These are phyloP conservation scores for Coix lacrymajobi DNA, from an alignment of 176 grass and related monocot genomes.

Conservation along the genomic window DNA sequence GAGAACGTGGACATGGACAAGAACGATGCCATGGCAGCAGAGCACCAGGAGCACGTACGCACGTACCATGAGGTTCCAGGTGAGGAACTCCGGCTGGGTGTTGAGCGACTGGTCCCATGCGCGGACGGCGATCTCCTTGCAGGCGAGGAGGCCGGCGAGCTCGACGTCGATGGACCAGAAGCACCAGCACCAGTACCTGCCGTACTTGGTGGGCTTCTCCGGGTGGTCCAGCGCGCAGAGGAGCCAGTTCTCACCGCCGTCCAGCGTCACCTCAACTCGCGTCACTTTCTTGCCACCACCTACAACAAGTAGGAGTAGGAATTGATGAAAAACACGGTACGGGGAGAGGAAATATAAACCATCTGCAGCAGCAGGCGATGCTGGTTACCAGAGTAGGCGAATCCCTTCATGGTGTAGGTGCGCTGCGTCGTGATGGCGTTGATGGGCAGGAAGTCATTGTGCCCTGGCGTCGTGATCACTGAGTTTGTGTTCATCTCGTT, in stretches of 20 bases:
- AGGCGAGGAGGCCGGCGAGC: conserved; percentile 54
- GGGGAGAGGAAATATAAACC: too few relatives aligned
- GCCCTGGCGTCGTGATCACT: conserved; percentile 68
- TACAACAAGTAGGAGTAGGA: neutral
- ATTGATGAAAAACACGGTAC: too few relatives aligned
- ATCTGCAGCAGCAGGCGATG: too few relatives aligned
- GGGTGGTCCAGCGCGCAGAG: conserved; percentile 53
- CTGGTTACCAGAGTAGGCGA: conserved; percentile 71
- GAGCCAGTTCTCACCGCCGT: conserved; percentile 70
- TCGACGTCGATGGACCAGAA: conserved; percentile 87
- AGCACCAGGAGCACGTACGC: neutral
- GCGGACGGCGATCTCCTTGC: conserved; percentile 80
- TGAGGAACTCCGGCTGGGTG: conserved; percentile 73
- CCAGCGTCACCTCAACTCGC: conserved; percentile 70
- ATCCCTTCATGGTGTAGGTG: conserved; percentile 66
- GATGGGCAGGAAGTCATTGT: conserved; percentile 72
- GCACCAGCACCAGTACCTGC: conserved; percentile 96
- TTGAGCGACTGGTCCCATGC: conserved; percentile 86
- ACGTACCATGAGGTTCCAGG: conserved; percentile 82
- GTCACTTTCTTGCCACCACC: conserved; percentile 85
- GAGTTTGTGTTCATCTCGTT: conserved; percentile 97
- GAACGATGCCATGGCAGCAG: neutral
- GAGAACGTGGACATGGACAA: neutral
- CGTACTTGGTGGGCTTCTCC: conserved; percentile 71
- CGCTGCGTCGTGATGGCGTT: conserved; percentile 55